A percentile compares a stretch with the other conserved stretches of the same genome.
Evolutionary conservation across 1,284 basidiomycete genomes (phyloP).

Genomic region (Golubevia pallescens): DNA sequence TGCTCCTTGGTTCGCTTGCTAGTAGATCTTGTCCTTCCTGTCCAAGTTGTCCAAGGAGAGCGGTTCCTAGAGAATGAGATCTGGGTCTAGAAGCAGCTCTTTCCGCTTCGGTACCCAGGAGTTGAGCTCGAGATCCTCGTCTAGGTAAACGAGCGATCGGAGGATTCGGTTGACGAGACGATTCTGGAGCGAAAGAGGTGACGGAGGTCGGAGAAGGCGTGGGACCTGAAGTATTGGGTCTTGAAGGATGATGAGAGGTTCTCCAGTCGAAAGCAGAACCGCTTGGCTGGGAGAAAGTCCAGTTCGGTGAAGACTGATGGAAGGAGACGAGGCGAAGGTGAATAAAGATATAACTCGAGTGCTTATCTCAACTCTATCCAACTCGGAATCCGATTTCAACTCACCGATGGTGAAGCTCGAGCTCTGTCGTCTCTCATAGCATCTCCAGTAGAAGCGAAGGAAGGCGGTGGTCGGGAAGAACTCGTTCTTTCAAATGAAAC

Average conservation of each 20-base stretch:
- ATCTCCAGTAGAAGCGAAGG: neutral
- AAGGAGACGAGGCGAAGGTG: neutral
- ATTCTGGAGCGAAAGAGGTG: neutral
- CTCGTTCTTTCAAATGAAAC: neutral
- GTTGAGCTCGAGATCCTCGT: neutral
- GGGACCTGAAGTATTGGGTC: too few species aligned
- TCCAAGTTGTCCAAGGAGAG: neutral
- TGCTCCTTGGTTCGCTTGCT: neutral
- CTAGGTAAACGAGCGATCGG: neutral
- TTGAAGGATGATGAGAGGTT: neutral
- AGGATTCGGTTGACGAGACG: neutral
- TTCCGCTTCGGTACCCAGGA: neutral
- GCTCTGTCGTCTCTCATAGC: neutral
- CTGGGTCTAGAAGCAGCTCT: neutral
- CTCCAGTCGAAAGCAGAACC: neutral
- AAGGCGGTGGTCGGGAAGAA: neutral
- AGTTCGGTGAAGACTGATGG: neutral
- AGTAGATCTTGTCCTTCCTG: neutral
- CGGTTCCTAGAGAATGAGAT: neutral
- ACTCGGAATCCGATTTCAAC: neutral
- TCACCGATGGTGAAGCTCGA: neutral
- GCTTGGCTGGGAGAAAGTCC: neutral
- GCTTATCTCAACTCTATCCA: too few species aligned
- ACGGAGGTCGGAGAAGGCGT: neutral
- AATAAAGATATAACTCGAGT: too few species aligned